Evolutionary conservation across 352 stramenopile species (phyloP).

Genomic region (Albugo laibachii): DNA sequence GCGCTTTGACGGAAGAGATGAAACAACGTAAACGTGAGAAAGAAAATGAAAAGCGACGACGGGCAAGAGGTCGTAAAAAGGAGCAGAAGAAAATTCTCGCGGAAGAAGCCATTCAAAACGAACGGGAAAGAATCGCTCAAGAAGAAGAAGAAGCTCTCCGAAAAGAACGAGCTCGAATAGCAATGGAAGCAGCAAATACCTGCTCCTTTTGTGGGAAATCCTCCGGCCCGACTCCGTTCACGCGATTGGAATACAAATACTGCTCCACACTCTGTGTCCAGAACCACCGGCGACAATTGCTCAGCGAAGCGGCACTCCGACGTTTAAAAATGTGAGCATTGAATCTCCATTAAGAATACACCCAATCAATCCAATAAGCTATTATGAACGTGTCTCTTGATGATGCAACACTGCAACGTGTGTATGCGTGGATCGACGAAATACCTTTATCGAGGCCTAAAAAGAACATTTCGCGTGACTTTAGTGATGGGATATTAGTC

Average conservation of each 20-base stretch:
- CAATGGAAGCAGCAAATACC: slow-evolving; percentile 39
- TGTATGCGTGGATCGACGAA: slow-evolving; percentile 93
- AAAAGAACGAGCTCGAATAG: slow-evolving; percentile 47
- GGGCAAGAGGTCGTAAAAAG: slow-evolving; percentile 83
- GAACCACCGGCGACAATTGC: slow-evolving; percentile 83
- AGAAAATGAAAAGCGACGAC: slow-evolving; percentile 73
- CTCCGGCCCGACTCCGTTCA: slow-evolving; percentile 75
- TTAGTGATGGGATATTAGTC: slow-evolving; percentile 83
- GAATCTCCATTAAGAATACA: no score
- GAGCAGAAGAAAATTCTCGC: slow-evolving; percentile 61
- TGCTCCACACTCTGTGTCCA: slow-evolving; percentile 88
- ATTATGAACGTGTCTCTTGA: slow-evolving; percentile 42
- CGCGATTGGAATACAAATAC: slow-evolving; percentile 84
- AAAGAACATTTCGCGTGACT: slow-evolving; percentile 89
- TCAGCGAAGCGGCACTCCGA: slow-evolving; percentile 67
- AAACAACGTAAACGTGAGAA: slow-evolving; percentile 73
- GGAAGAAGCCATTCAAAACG: slow-evolving; percentile 20
- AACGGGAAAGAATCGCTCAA: slow-evolving; percentile 22
- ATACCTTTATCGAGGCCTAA: slow-evolving; percentile 88
- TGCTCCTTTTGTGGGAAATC: slow-evolving; percentile 69
- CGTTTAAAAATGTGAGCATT: no score
- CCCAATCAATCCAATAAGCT: not conserved
- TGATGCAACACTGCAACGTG: slow-evolving; percentile 80
- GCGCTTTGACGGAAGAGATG: slow-evolving; percentile 54
- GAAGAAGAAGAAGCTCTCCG: slow-evolving; percentile 45